Evolutionary conservation across 352 stramenopile species (phyloP), one percentile per base, ranked within the genome.

Genomic region (Globisporangium acanthophoron): DNA sequence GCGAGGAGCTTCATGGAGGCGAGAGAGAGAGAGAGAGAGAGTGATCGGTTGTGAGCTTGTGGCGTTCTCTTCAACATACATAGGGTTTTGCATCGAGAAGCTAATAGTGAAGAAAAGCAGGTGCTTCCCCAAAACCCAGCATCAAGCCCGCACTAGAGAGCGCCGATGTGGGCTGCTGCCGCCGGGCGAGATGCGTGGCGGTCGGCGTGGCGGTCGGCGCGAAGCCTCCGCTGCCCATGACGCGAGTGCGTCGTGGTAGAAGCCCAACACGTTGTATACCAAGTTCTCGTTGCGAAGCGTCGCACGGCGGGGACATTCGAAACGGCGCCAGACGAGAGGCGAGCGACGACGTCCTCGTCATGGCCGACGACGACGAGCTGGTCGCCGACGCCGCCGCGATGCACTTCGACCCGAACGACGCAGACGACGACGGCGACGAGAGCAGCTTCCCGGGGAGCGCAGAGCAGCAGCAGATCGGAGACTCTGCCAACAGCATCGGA

Each of bases 291-390:
- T n/a, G 40, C 3, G 12, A 45, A 45, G 40, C 40, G 40, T 45
- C 40, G 16, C 40, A 27, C 24, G 24, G 24, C 24, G 24, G 24
- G 24, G 40, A 45, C 40, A 45, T 27, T 45, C 40, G 40, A 45
- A 45, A 45, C 40, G 16, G 18, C 18, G 12, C 16, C n/a, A 13
- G 33, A 37, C 33, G 33, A 37, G 33, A 37, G 33, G 9, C 24
- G 24, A 27, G 24, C 24, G 24, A 27, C 24, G 24, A 27, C 24
- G 24, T 1, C 24, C 24, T 27, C 24, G 5, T n/a, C 18, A 47
- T 47, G 43, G 43, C 43, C 43, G 43, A 47, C 24, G 33, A 37
- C n/a, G 44, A 49, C 44, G 44, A 49, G 6, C 44, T 49, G 44
- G 20, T 15, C 20, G 44, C 24, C 20, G 44, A 49, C 44, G 37